Evolutionary conservation across 495 filamentous ascomycete genomes (phyloP), one percentile per base, ranked within the genome.

Genomic region (Penicillium subrubescens): DNA sequence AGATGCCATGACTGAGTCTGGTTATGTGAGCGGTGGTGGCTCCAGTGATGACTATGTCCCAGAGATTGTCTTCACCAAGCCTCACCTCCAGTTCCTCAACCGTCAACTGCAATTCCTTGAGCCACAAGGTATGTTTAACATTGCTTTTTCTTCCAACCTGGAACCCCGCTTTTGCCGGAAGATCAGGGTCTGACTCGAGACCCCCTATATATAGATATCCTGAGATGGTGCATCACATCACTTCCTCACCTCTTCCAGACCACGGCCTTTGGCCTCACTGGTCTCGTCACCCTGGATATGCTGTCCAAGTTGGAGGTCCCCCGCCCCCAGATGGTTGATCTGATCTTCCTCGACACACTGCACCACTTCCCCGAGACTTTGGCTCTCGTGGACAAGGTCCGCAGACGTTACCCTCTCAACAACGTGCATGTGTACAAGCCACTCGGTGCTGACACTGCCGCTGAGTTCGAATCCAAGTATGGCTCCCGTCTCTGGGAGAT

Each of bases 311-410:
- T 97, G 68, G 86, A 91, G 63, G 79, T 87, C 31, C 88, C 90
- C 58, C 84, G 85, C 8, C 84, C 89, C 12, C 79, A 83, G 46
- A 82, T 87, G 54, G 87, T 97, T 65, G 93, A 97, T 71, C 86
- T 96, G 56, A 92, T 99, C 79, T 99, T 98, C 86, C 89, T 98
- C 67, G 93, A 99, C 80, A 99, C 95, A 27, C 86, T 97, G 11
- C 89, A 97, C 80, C 95, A 99, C 81, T 99, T 99, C 78, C 72
- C 87, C 55, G 94, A 99, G 79, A 99, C 96, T 17, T 84, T 91
- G 34, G 83, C 86, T 56, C 86, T 99, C 5, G 88, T 98, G 48
- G 88, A 94, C 70, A 86, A 87, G 46, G 88, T 97, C 62, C 86
- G 86, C 71, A 82, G 82, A 59, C 82, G 84, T 44, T 99, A 99